phyloP scores from a whole-genome alignment of 768 basidiomycete genomes.

The Phanerochaete sordida region DNA sequence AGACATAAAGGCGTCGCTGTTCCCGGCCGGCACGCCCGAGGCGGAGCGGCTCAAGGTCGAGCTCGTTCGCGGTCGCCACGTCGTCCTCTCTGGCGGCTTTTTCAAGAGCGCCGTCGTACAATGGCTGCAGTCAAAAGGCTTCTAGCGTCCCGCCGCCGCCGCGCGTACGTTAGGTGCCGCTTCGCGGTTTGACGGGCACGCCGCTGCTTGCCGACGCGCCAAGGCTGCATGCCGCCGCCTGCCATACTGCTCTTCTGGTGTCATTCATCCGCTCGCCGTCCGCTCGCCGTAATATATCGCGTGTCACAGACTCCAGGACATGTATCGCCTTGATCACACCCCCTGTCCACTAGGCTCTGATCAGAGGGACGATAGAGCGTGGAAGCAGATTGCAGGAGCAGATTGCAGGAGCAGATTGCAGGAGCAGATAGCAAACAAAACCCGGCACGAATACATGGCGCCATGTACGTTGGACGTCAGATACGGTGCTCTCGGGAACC shows the following conservation, averaged over 20 bases:
- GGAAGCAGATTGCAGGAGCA: not conserved
- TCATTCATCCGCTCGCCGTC: not conserved
- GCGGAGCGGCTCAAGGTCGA: conserved; percentile 47
- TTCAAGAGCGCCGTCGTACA: conserved; percentile 59
- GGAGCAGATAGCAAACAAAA: not conserved
- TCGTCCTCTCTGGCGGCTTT: conserved; percentile 58
- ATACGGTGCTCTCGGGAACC: not conserved
- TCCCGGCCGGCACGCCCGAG: conserved; percentile 41
- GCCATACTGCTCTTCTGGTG: not conserved
- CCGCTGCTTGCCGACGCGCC: not conserved
- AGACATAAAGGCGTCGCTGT: conserved; percentile 52
- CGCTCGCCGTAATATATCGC: not conserved
- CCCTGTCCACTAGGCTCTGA: not conserved
- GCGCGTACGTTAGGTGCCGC: not conserved
- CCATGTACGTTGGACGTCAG: not conserved
- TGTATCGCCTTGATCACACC: not conserved
- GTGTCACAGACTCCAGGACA: not conserved
- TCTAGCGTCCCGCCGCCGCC: conserved; percentile 33
- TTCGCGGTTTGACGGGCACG: not conserved
- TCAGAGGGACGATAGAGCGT: not conserved
- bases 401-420: not conserved
- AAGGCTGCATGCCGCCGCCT: not conserved
- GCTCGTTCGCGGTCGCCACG: conserved; percentile 45
- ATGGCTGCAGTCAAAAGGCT: conserved; percentile 65
- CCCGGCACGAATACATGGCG: not conserved